These are phyloP conservation scores for Candida glucosophila DNA, from an alignment of 1,139 yeast genomes.

Conservation along the genomic window DNA sequence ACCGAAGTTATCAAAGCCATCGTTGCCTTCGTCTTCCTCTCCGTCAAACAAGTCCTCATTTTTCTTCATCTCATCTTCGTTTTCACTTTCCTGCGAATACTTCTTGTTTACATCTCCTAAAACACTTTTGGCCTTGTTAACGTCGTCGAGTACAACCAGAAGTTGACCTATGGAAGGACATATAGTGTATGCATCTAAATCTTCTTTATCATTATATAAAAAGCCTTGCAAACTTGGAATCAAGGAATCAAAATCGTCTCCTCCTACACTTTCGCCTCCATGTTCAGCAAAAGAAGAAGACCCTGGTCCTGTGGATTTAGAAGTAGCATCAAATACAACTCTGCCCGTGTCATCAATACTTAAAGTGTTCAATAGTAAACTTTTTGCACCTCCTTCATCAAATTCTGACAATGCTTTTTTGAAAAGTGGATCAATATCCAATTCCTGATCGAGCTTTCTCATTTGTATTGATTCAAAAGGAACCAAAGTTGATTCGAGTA, in stretches of 20 bases:
- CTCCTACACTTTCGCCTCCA: conserved; percentile 8
- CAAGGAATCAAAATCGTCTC: conserved; percentile 5
- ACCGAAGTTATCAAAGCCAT: conserved; percentile 12
- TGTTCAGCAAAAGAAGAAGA: conserved; percentile 1
- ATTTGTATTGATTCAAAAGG: conserved; percentile 54
- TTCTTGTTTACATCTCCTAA: conserved; percentile 39
- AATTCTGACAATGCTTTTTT: conserved; percentile 85
- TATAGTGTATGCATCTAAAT: conserved; percentile 33
- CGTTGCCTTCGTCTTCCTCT: conserved; percentile 22
- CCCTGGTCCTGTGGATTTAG: conserved; percentile 6
- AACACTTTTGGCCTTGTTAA: conserved; percentile 45
- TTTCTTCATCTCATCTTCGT: conserved; percentile 8
- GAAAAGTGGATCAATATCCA: conserved; percentile 80
- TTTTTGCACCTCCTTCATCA: conserved; percentile 93
- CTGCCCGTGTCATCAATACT: conserved; percentile 49
- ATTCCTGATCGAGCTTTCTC: conserved; percentile 67
- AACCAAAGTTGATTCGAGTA: conserved; percentile 37
- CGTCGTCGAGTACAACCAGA: conserved; percentile 49
- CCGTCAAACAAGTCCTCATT: conserved; percentile 17
- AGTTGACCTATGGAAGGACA: conserved; percentile 61
- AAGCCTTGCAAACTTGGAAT: conserved; percentile 11
- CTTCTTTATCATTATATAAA: conserved; percentile 22
- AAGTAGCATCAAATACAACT: conserved; percentile 54
- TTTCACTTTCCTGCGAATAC: conserved; percentile 12
- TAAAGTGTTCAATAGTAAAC: conserved; percentile 67